Base-by-base conservation (phyloP, 805 yeast genomes). In the Myxozyma neotropica region DNA sequence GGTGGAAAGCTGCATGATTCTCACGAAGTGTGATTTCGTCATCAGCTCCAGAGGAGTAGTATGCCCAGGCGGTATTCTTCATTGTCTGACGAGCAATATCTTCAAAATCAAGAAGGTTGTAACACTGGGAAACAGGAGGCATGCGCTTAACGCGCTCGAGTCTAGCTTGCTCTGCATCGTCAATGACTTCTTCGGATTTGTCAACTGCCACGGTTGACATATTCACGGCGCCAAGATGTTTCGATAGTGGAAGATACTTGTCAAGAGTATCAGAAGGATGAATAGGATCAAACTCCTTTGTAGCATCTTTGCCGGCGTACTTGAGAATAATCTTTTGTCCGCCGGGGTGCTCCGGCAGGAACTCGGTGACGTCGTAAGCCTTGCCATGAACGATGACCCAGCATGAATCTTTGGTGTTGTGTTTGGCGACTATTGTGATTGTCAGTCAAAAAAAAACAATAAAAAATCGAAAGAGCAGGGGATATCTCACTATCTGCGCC, bases 1-100 rank as follows among this genome's bases (percentile, higher is more conserved):
- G 78, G 70, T 89, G 96, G 75, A 83, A 93, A 2, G 96, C 95
- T 53, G 84, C 80, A 72, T 91, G 97, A 75, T 93, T 93, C 70
- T 92, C 97, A 67, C 98, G 81, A 69, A 88, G 72, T 1, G 96
- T 82, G 67, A 93, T 83, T 75, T 93, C 98, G 73, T 93, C 98
- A 73, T 93, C 97, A 17, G 96, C 81, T 8, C 93, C 98, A 36
- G 91, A 83, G 3, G 95, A 87, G 72, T 91, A 93, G 74, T 93
- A 93, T 13, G 94, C 94, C 95, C 97, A 89, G 0, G 94, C 97
- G 33, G 82, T 81, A 56, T 83, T 84, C 31, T 89, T 81, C 79
- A 93, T 77, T 35, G 89, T 87, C 60, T 85, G 81, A 52, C 89
- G 80, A 2, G 98, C 97, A 46, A 93, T 83, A 67, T 82, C 81